Evolutionary conservation across 768 basidiomycete species (phyloP).

Genomic region (Kwoniella dejecticola): DNA sequence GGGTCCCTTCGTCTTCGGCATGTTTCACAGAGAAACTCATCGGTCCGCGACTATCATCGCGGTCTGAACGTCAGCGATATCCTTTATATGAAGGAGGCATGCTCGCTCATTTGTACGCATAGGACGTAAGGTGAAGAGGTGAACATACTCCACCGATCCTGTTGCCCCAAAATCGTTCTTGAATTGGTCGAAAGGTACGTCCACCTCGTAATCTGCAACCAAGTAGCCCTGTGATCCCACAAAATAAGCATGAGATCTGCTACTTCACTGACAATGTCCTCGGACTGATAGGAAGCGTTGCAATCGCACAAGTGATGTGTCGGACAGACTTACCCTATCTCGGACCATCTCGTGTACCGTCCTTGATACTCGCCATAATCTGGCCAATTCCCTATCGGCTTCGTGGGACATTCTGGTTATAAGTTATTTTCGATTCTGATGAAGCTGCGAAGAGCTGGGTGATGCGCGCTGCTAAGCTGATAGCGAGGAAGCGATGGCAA

Average conservation of each 20-base stretch:
- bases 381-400: slow-evolving; percentile 59
- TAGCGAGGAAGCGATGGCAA: too few species aligned
- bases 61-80: too few species aligned
- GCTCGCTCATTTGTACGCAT: too few species aligned
- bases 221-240: slow-evolving; percentile 71
- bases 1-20: slow-evolving; percentile 69
- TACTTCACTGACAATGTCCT: too few species aligned
- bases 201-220: slow-evolving; percentile 91
- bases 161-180: slow-evolving; percentile 68
- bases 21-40: slow-evolving; percentile 89
- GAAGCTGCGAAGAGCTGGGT: background rate
- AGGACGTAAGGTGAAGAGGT: too few species aligned
- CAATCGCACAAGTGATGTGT: too few species aligned
- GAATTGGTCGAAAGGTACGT: slow-evolving; percentile 81
- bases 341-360: slow-evolving; percentile 95
- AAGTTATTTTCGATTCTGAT: background rate
- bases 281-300: too few species aligned
- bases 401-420: slow-evolving; percentile 56
- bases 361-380: slow-evolving; percentile 92
- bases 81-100: too few species aligned
- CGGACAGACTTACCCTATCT: slow-evolving; percentile 72
- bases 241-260: too few species aligned
- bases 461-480: background rate
- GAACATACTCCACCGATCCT: slow-evolving; percentile 80
- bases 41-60: slow-evolving; percentile 69